A percentile compares a stretch with the other conserved stretches of the same genome.
phyloP scores from a whole-genome alignment of 2,329 filamentous ascomycete genomes.

The Pseudomassariella vexata region DNA sequence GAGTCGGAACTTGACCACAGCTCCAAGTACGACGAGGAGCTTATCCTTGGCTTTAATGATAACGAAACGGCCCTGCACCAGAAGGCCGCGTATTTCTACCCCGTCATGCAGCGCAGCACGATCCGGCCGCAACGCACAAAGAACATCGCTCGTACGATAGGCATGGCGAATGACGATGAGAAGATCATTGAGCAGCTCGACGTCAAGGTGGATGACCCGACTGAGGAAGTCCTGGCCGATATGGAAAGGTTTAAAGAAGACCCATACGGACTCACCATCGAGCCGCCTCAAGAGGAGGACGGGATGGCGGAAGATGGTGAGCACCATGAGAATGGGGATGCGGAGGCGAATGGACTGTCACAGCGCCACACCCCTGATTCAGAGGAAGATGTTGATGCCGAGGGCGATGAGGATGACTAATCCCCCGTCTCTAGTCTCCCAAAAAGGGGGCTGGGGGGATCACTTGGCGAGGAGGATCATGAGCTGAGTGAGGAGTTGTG shows the following conservation, averaged over 20 bases:
- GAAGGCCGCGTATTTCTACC: conserved; percentile 62
- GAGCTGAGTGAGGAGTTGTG: no score
- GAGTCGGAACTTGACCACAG: conserved; percentile 50
- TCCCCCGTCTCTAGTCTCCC: no score
- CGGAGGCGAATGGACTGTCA: conserved; percentile 9
- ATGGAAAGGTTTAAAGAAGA: conserved; percentile 48
- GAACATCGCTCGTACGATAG: conserved; percentile 52
- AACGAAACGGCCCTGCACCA: conserved; percentile 37
- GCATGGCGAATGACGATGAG: conserved; percentile 40
- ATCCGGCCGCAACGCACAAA: conserved; percentile 59
- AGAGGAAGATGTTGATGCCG: conserved; percentile 20
- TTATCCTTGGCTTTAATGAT: conserved; percentile 54
- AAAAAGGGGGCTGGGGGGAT: no score
- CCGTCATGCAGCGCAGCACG: conserved; percentile 57
- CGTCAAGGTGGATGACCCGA: conserved; percentile 48
- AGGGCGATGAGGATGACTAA: conserved; percentile 23
- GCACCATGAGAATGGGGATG: conserved; percentile 18
- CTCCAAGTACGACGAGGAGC: conserved; percentile 59
- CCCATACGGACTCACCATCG: conserved; percentile 34
- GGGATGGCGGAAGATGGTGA: conserved; percentile 7
- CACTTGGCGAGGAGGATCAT: no score
- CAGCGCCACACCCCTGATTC: conserved; percentile 8
- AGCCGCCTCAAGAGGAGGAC: conserved; percentile 12
- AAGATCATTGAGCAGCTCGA: conserved; percentile 51
- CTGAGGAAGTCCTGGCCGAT: conserved; percentile 44